These are phyloP conservation scores for Monocercomonoides exilis DNA, from an alignment of 78 protist genomes.

Conservation along the genomic window DNA sequence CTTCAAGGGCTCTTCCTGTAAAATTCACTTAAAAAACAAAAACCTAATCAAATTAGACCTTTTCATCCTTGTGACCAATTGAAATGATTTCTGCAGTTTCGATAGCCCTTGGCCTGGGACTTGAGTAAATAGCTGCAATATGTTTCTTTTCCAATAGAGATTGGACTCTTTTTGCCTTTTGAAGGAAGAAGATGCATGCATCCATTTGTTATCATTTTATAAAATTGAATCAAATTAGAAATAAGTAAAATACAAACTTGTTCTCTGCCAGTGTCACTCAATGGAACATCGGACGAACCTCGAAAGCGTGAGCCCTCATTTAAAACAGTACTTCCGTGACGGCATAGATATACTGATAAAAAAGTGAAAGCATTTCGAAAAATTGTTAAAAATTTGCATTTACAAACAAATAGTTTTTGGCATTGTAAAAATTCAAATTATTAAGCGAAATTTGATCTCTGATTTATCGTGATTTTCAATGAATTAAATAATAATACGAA, in stretches of 20 bases:
- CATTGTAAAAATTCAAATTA: too few species aligned
- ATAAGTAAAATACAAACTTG: not conserved
- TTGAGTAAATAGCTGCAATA: not conserved
- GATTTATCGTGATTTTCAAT: too few species aligned
- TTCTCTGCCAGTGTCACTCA: not conserved
- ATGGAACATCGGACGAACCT: not conserved
- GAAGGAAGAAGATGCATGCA: too few species aligned
- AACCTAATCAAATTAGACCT: too few species aligned
- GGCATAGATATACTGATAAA: not conserved
- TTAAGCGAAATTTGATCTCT: too few species aligned
- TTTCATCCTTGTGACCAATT: not conserved
- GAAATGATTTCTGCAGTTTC: not conserved
- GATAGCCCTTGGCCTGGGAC: not conserved
- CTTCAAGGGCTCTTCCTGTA: not conserved
- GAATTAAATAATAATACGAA: too few species aligned
- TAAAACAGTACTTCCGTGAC: not conserved
- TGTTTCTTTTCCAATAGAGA: not conserved
- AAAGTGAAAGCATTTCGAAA: too few species aligned
- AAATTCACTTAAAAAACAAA: not conserved
- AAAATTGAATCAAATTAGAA: not conserved
- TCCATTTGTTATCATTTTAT: not conserved
- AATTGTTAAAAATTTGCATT: too few species aligned
- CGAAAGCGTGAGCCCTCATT: not conserved
- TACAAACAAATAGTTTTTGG: too few species aligned
- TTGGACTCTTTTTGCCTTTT: not conserved